Percentiles rank a stretch among this genome's conserved stretches.
These are phyloP conservation scores for Phoma herbarum DNA, from an alignment of 2,329 filamentous ascomycete genomes.

Conservation along the genomic window DNA sequence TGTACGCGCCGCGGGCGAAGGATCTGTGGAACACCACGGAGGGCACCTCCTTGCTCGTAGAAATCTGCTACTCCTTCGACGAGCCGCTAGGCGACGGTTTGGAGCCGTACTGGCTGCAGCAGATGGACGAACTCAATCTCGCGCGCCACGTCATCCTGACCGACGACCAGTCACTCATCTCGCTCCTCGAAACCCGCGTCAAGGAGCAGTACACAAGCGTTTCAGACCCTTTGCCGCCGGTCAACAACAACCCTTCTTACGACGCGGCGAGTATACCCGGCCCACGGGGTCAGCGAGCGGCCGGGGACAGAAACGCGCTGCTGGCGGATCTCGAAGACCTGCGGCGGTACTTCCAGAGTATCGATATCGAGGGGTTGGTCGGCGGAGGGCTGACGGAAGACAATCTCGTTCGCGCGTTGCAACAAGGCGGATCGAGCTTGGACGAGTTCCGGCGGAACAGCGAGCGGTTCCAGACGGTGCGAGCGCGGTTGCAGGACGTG, in stretches of 20 bases:
- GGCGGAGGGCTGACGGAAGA: constrained; percentile 30
- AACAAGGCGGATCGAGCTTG: constrained; percentile 32
- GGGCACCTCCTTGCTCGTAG: constrained; percentile 71
- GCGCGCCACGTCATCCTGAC: constrained; percentile 82
- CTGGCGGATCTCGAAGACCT: constrained; percentile 37
- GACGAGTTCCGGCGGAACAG: constrained; percentile 42
- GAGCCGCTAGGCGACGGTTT: constrained; percentile 36
- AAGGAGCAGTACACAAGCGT: constrained; percentile 66
- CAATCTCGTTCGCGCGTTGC: constrained; percentile 31
- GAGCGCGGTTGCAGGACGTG: constrained; percentile 32
- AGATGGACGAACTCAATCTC: constrained; percentile 57
- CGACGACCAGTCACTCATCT: constrained; percentile 75
- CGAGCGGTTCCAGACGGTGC: constrained; percentile 33
- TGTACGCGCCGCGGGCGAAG: constrained; percentile 80
- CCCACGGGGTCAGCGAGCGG: constrained; percentile 6
- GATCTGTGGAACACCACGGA: constrained; percentile 87
- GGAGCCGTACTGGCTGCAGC: constrained; percentile 44
- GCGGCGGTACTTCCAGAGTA: constrained; percentile 40
- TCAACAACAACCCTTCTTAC: constrained; percentile 51
- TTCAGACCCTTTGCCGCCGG: constrained; percentile 83
- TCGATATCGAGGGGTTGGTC: constrained; percentile 35
- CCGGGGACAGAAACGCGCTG: constrained; percentile 28
- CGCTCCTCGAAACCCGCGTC: constrained; percentile 71
- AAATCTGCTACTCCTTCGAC: constrained; percentile 66
- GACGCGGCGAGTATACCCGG: constrained; percentile 11